A percentile compares a stretch with the other conserved stretches of the same genome.
phyloP scores from a whole-genome alignment of 1,139 yeast species.

The Lodderomyces pseudojiufengensis region DNA sequence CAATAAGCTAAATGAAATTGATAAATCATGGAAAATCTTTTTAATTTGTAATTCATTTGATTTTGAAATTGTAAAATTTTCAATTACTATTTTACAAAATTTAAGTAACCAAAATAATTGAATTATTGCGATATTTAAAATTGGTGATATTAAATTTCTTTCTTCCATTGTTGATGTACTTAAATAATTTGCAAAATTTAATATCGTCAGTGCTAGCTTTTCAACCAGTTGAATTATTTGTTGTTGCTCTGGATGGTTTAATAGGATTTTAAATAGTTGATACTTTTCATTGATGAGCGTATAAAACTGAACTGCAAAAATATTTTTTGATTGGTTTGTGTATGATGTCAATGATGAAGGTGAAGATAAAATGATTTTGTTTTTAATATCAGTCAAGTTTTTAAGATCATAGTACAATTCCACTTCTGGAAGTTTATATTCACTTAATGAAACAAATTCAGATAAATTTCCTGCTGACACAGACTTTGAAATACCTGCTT shows the following conservation, averaged over 20 bases:
- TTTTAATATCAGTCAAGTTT: too few species aligned
- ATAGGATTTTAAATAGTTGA: constrained; percentile 20
- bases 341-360: not conserved
- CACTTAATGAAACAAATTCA: not conserved
- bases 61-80: constrained; percentile 26
- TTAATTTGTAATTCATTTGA: constrained; percentile 25
- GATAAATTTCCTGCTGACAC: not conserved
- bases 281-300: constrained; percentile 20
- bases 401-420: too few species aligned
- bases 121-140: constrained; percentile 31
- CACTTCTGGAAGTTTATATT: too few species aligned
- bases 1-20: constrained; percentile 33
- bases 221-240: constrained; percentile 13
- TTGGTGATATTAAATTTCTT: constrained; percentile 25
- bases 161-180: constrained; percentile 11
- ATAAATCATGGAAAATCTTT: constrained; percentile 39
- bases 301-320: constrained; percentile 4
- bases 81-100: constrained; percentile 34
- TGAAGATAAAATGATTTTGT: not conserved
- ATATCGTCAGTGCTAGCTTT: constrained; percentile 30
- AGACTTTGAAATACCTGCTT: constrained; percentile 1
- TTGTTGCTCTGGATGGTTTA: constrained; percentile 20
- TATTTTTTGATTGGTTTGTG: constrained; percentile 6
- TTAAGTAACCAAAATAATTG: constrained; percentile 37
- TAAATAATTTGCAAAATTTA: constrained; percentile 28